Evolutionary conservation across 2,329 filamentous ascomycete genomes (phyloP), one percentile per base, ranked within the genome.

Genomic region (Neurospora sp.): DNA sequence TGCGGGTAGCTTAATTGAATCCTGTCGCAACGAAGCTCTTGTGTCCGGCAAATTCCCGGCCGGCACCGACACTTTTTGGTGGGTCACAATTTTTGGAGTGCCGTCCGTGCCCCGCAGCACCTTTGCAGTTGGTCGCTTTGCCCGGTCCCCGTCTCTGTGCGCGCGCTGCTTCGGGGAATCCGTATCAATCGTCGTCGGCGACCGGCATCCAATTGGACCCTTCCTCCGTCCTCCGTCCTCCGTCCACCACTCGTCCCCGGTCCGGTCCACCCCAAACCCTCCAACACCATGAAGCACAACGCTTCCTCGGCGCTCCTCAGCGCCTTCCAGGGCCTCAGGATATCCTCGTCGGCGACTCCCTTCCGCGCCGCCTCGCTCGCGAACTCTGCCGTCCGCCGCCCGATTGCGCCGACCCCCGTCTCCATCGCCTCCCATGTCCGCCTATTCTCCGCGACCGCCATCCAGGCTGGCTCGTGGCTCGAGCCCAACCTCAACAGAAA

Each of bases 401-500:
- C 73, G 73, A 79, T 77, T 68, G 71, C 77, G 76, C 74, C 70
- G 77, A 77, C 71, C 72, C 62, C 73, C 38, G 75, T 67, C 71
- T 70, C 71, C 76, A 73, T 75, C 77, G 78, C 76, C 77, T 82
- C 73, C 80, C 81, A 85, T 83, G 80, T 79, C 74, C 87, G 91
- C 78, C 82, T 87, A 72, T 96, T 97, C 82, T 93, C 93, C 46
- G 91, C 90, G 39, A 92, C 92, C 17, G 72, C 85, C 77, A 73
- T 82, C 73, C 77, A 82, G 78, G 73, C 85, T 79, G 87, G 87
- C 74, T 91, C 88, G 78, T 98, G 94, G 93, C 91, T 98, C 67
- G 87, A 92, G 70, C 95, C 95, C 40, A 91, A 88, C 76, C 82
- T 88, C 73, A 81, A 90, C 76, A 89, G 92, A 74, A 94, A 93